A percentile compares a stretch with the other conserved stretches of the same genome.
Evolutionary conservation across 179 eudicot genomes (phyloP).

Genomic region (Carnegiea gigantea): DNA sequence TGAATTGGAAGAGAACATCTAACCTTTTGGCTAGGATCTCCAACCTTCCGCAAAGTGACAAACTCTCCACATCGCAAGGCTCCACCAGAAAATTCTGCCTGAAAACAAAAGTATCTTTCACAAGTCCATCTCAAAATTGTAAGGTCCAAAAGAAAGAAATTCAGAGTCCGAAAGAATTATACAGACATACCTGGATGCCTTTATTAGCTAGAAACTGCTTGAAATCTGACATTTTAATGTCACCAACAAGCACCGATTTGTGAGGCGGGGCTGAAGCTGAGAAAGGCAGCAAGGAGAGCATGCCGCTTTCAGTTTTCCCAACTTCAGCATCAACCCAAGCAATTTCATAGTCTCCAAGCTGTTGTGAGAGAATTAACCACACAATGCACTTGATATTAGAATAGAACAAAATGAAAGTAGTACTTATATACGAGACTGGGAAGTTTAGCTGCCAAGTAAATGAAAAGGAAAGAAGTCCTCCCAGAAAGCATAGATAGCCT

Average conservation of each 20-base stretch:
- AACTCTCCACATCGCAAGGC: conserved; percentile 84
- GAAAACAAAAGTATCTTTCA: conserved; percentile 9
- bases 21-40: conserved; percentile 83
- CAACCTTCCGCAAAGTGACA: conserved; percentile 82
- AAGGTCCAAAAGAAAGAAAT: not conserved
- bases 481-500: not conserved
- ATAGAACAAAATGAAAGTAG: not conserved
- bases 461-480: not conserved
- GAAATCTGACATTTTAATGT: conserved; percentile 90
- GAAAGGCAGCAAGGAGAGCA: conserved; percentile 72
- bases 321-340: conserved; percentile 97
- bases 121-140: conserved; percentile 7
- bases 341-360: conserved; percentile 95
- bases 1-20: not conserved
- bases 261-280: conserved; percentile 69
- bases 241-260: conserved; percentile 93
- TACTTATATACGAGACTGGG: not conserved
- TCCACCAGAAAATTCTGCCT: conserved; percentile 92
- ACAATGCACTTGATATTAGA: not conserved
- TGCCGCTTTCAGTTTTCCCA: conserved; percentile 68
- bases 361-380: conserved; percentile 17
- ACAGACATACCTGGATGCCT: conserved; percentile 69
- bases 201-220: conserved; percentile 89
- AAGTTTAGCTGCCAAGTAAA: not conserved
- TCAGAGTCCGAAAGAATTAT: not conserved